Evolutionary conservation across 345 rosid genomes (phyloP).

Genomic region (Camelina neglecta): DNA sequence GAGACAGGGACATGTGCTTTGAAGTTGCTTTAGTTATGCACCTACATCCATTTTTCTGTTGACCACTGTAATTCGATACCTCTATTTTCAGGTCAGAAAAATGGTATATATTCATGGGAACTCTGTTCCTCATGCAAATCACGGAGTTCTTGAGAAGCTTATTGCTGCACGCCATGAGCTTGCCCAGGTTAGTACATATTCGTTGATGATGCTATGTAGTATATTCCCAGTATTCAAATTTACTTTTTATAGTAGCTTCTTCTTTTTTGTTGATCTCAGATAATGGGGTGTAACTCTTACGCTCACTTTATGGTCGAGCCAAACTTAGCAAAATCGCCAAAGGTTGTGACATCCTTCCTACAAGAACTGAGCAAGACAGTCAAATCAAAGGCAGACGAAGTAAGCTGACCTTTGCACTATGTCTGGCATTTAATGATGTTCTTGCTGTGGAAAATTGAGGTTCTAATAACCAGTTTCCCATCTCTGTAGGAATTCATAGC

Average conservation of each 20-base stretch:
- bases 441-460: slow-evolving; percentile 6
- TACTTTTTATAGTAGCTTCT: slow-evolving; percentile 12
- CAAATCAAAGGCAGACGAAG: slow-evolving; percentile 82
- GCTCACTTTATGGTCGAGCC: slow-evolving; percentile 72
- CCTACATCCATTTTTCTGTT: slow-evolving; percentile 11
- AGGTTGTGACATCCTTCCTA: slow-evolving; percentile 75
- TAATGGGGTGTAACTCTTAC: slow-evolving; percentile 73
- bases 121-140: slow-evolving; percentile 78
- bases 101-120: slow-evolving; percentile 75
- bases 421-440: slow-evolving; percentile 10
- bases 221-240: background rate
- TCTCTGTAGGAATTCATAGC: slow-evolving; percentile 66
- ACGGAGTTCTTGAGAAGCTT: slow-evolving; percentile 73
- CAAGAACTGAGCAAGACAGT: slow-evolving; percentile 78
- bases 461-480: slow-evolving; percentile 29
- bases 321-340: slow-evolving; percentile 85
- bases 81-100: slow-evolving; percentile 72
- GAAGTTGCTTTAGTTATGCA: background rate
- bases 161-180: slow-evolving; percentile 84
- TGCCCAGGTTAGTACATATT: slow-evolving; percentile 65
- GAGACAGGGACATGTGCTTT: background rate
- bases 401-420: slow-evolving; percentile 36
- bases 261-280: slow-evolving; percentile 50
- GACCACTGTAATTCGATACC: slow-evolving; percentile 4
- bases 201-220: slow-evolving; percentile 12